Evolutionary conservation across 192 early-diverging fungal genomes (phyloP).

Genomic region (Thoreauomyces humboldtii): DNA sequence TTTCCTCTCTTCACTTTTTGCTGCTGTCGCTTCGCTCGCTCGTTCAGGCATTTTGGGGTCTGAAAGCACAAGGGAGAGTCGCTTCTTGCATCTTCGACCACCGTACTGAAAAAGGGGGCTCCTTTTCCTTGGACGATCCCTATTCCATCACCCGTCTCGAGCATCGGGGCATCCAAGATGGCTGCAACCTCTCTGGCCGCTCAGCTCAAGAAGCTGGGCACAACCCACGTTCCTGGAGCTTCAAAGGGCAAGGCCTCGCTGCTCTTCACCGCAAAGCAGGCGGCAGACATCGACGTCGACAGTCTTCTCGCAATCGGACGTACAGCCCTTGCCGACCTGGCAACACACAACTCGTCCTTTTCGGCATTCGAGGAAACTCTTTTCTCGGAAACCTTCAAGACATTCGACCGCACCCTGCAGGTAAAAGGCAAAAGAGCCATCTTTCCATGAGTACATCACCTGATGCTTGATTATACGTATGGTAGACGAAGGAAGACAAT

Average conservation of each 20-base stretch:
- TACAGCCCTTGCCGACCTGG: slow-evolving; percentile 75
- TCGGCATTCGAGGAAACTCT: slow-evolving; percentile 65
- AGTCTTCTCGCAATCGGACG: slow-evolving; percentile 81
- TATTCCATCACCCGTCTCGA: no score
- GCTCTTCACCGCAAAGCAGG: slow-evolving; percentile 76
- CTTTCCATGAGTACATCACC: no score
- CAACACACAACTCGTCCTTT: slow-evolving; percentile 63
- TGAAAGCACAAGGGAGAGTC: no score
- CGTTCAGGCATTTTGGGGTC: no score
- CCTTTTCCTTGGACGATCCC: no score
- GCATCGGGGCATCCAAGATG: no score
- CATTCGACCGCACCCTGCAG: slow-evolving; percentile 73
- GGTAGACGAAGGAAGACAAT: slow-evolving; percentile 76
- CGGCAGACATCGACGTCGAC: slow-evolving; percentile 85
- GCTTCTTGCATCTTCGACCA: no score
- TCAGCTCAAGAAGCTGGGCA: slow-evolving; percentile 29
- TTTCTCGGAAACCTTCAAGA: slow-evolving; percentile 79
- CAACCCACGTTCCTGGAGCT: slow-evolving; percentile 25
- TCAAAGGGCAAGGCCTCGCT: slow-evolving; percentile 71
- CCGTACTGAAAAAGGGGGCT: no score
- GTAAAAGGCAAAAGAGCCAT: slow-evolving; percentile 33
- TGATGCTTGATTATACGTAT: no score
- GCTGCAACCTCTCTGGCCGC: slow-evolving; percentile 9
- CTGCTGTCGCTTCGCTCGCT: no score
- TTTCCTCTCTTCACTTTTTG: no score